Evolutionary conservation across 495 filamentous ascomycete species (phyloP), one percentile per base, ranked within the genome.

Genomic region (Aspergillus wentii): DNA sequence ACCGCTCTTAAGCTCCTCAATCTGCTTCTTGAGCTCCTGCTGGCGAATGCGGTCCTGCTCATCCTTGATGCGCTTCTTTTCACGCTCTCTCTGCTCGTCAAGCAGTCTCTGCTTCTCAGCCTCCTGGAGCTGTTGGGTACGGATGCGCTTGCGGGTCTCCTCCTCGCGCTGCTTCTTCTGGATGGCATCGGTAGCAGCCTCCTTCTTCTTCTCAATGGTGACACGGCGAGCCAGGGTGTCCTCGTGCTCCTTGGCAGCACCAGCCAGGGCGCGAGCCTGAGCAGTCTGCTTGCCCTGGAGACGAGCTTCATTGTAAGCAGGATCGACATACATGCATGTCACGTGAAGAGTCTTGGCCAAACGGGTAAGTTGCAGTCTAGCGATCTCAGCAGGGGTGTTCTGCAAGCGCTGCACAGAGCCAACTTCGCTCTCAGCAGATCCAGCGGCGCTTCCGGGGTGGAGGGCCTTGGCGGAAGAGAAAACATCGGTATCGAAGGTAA

Each of bases 401-500:
- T 98, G 92, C 39, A 98, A 79, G 40, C 91, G 84, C 64, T 98
- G 92, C 14, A 97, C 86, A 29, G 88, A 82, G 57, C 83, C 80
- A 26, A 76, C 71, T 46, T 95, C 91, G 54, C 64, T 78, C 68
- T 97, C 94, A 31, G 92, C 88, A 25, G 90, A 96, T 27, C 92
- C 91, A 37, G 87, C 79, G 36, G 71, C 77, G 38, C 88, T 88
- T 34, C 91, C 88, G 38, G 85, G 74, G 60, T 95, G 88, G 30
- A 87, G 76, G 43, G 92, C 86, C 72, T 95, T 96, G 48, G 91
- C 82, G 20, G 92, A 95, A 23, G 92, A 94, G 73, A 98, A 97
- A 41, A 97, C 86, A 61, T 98, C 92, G 36, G 89, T 90, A 56
- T 98, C 92, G 51, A 98, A 98, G 52, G 88, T 96, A 33, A 98